phyloP scores from a whole-genome alignment of 768 basidiomycete genomes.

The Agaricus subrufescens region DNA sequence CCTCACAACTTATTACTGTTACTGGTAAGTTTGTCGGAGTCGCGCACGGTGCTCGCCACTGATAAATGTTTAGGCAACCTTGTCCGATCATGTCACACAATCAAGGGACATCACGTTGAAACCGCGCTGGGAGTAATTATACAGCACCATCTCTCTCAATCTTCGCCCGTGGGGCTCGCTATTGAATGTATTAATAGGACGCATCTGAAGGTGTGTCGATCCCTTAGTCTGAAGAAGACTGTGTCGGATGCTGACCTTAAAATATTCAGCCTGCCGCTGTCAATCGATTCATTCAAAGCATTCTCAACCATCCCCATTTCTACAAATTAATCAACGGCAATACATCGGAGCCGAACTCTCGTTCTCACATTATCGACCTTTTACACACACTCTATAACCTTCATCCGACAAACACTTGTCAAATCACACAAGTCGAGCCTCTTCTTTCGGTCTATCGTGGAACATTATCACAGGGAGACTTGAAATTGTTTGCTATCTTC shows the following conservation, averaged over 20 bases:
- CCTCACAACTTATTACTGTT: background rate
- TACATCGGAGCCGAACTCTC: conserved; percentile 25
- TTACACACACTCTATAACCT: conserved; percentile 66
- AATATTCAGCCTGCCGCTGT: conserved; percentile 57
- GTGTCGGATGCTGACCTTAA: conserved; percentile 12
- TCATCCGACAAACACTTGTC: conserved; percentile 81
- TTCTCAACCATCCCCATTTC: conserved; percentile 69
- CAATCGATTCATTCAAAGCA: conserved; percentile 71
- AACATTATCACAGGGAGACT: conserved; percentile 62
- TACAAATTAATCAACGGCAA: conserved; percentile 34
- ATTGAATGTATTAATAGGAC: conserved; percentile 32
- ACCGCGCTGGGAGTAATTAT: conserved; percentile 61
- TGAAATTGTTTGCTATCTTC: conserved; percentile 68
- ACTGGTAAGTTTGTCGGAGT: conserved; percentile 9
- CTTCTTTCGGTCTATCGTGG: conserved; percentile 73
- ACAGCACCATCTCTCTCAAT: conserved; percentile 51
- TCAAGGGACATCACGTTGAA: conserved; percentile 64
- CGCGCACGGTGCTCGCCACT: background rate
- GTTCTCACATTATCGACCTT: conserved; percentile 45
- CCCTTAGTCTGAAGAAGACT: background rate
- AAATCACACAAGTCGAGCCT: conserved; percentile 77
- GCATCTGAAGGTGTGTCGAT: conserved; percentile 56
- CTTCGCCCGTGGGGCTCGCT: conserved; percentile 38
- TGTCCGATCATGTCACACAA: conserved; percentile 21
- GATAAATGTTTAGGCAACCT: conserved; percentile 22